Evolutionary conservation across 768 basidiomycete genomes (phyloP).

Genomic region (Phylloporus sp.): DNA sequence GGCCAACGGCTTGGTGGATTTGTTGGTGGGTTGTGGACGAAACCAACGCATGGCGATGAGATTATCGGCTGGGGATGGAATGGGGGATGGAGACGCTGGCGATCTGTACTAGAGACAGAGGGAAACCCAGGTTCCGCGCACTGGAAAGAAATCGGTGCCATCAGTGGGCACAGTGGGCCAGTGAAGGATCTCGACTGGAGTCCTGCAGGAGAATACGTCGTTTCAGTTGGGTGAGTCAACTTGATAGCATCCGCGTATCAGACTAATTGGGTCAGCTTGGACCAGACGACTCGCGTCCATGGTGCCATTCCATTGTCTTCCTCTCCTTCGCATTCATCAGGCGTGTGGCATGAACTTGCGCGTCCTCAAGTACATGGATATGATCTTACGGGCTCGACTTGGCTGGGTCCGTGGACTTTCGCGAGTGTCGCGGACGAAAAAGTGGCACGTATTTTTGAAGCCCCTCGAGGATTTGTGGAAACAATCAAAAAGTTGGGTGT

Average conservation of each 20-base stretch:
- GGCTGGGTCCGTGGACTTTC: constrained; percentile 73
- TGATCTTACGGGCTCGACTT: constrained; percentile 77
- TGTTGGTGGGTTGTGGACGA: constrained; percentile 83
- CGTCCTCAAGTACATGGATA: constrained; percentile 98
- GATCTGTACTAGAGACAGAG: constrained; percentile 29
- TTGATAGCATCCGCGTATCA: neutral
- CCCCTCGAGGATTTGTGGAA: constrained; percentile 75
- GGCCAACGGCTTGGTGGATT: constrained; percentile 89
- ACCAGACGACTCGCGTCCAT: constrained; percentile 92
- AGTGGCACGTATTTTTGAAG: constrained; percentile 90
- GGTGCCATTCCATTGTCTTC: constrained; percentile 42
- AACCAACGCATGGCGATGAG: constrained; percentile 43
- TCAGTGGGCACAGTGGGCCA: constrained; percentile 80
- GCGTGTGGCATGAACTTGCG: constrained; percentile 79
- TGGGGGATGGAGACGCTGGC: constrained; percentile 92
- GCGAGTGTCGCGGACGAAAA: constrained; percentile 96
- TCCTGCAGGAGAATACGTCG: constrained; percentile 77
- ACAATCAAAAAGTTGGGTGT: constrained; percentile 50
- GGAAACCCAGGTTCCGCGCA: constrained; percentile 32
- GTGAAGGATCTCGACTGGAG: constrained; percentile 87
- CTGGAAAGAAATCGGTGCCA: constrained; percentile 78
- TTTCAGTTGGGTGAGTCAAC: constrained; percentile 71
- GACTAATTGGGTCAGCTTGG: constrained; percentile 49
- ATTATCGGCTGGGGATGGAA: constrained; percentile 90
- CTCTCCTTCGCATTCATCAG: constrained; percentile 6